Percentiles rank a stretch among this genome's conserved stretches.
Conservation (phyloP, 768 basidiomycete genomes). For the Kwoniella pini region DNA sequence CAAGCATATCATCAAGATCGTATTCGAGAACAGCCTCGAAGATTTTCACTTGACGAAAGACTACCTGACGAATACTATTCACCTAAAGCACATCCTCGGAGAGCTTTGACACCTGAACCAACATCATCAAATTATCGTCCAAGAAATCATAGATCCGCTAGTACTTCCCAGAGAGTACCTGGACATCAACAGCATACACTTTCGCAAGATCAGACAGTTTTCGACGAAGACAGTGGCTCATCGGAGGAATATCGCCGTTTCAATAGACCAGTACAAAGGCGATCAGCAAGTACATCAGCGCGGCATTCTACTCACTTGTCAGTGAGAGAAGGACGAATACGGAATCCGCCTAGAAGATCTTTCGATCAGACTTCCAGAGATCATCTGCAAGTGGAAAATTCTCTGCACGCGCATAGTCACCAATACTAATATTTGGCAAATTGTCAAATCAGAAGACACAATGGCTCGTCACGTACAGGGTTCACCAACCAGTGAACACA, state of each 20-base stretch:
- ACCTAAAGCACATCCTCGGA: background rate
- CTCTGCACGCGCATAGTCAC: background rate
- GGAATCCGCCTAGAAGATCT: conserved; percentile 6
- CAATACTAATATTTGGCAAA: background rate
- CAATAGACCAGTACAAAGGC: background rate
- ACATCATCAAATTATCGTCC: background rate
- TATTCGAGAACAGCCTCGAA: background rate
- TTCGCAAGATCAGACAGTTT: background rate
- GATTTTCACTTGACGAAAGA: conserved; percentile 3
- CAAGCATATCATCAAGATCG: background rate
- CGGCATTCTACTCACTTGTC: no score
- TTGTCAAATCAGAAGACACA: background rate
- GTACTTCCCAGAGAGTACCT: conserved; percentile 6
- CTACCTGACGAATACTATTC: background rate
- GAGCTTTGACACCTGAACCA: conserved; percentile 1
- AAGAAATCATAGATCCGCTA: conserved; percentile 1
- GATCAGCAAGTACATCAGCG: conserved; percentile 16
- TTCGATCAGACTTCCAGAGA: conserved; percentile 12
- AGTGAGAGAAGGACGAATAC: background rate
- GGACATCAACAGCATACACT: background rate
- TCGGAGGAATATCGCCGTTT: background rate
- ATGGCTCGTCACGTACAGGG: background rate
- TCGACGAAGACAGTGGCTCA: conserved; percentile 4
- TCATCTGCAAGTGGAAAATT: background rate
- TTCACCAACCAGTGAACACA: background rate